phyloP scores from a whole-genome alignment of 768 basidiomycete species.

The Mycena alexandri region DNA sequence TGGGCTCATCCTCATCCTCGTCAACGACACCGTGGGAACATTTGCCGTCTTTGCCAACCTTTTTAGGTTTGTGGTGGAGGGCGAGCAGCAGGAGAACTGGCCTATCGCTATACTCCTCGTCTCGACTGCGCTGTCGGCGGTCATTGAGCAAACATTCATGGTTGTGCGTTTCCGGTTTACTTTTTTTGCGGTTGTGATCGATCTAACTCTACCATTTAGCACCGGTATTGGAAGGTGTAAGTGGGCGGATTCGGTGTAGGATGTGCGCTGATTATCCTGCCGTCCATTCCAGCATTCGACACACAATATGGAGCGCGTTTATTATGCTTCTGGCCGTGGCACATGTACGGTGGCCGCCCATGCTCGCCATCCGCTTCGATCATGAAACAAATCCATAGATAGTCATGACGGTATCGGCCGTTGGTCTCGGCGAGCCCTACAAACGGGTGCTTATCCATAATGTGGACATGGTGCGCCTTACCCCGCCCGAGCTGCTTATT shows the following conservation, averaged over 20 bases:
- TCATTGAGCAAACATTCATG: conserved; percentile 29
- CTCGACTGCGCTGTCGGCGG: conserved; percentile 19
- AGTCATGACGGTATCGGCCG: not conserved
- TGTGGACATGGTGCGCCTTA: not conserved
- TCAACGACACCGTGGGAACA: conserved; percentile 26
- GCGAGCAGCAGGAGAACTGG: not conserved
- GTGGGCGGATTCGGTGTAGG: not conserved
- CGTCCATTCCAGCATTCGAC: not conserved
- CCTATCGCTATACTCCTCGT: conserved; percentile 6
- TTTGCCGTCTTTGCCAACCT: conserved; percentile 10
- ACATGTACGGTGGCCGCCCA: conserved; percentile 8
- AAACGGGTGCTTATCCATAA: not conserved
- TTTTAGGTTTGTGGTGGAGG: not conserved
- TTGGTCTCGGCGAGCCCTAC: not conserved
- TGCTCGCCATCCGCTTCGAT: too few species aligned
- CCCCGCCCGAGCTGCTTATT: too few species aligned
- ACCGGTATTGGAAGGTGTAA: conserved; percentile 33
- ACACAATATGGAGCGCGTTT: not conserved
- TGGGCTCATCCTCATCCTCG: conserved; percentile 4
- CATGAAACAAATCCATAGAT: not conserved
- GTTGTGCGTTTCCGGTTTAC: conserved; percentile 10
- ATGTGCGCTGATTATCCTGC: not conserved
- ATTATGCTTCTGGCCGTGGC: conserved; percentile 1
- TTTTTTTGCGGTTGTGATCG: not conserved
- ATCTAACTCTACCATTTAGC: not conserved